phyloP scores from a whole-genome alignment of 73 alveolate species.

The Paramecium octaurelia region DNA sequence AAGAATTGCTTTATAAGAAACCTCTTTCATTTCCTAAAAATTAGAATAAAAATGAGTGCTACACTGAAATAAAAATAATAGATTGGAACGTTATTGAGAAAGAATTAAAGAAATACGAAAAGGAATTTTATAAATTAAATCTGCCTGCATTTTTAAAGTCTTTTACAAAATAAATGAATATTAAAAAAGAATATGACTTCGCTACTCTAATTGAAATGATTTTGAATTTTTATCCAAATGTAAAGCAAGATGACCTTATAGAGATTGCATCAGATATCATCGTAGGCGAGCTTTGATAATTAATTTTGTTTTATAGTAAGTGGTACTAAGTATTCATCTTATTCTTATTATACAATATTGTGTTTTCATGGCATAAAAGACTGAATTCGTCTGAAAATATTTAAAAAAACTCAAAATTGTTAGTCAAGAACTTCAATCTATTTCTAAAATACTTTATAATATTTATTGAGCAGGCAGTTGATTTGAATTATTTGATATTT shows the following conservation, averaged over 20 bases:
- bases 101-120: not conserved
- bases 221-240: not conserved
- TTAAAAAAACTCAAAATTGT: not conserved
- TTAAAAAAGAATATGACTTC: not conserved
- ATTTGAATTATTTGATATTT: not conserved
- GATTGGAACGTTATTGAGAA: not conserved
- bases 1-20: constrained; percentile 8
- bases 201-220: constrained; percentile 15
- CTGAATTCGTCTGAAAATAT: not conserved
- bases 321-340: not conserved
- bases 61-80: not conserved
- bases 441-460: not conserved
- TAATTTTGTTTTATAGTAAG: not conserved
- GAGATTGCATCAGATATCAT: constrained; percentile 10
- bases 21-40: constrained; percentile 27
- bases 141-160: not conserved
- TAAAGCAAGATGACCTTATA: not conserved
- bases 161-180: not conserved
- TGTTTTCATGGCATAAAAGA: not conserved
- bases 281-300: not conserved
- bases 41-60: not conserved
- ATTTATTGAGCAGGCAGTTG: not conserved
- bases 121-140: not conserved
- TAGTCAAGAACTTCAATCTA: not conserved
- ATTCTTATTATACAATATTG: not conserved